Conservation (phyloP, 108 stramenopile genomes). For the Nannochloropsis salina region DNA sequence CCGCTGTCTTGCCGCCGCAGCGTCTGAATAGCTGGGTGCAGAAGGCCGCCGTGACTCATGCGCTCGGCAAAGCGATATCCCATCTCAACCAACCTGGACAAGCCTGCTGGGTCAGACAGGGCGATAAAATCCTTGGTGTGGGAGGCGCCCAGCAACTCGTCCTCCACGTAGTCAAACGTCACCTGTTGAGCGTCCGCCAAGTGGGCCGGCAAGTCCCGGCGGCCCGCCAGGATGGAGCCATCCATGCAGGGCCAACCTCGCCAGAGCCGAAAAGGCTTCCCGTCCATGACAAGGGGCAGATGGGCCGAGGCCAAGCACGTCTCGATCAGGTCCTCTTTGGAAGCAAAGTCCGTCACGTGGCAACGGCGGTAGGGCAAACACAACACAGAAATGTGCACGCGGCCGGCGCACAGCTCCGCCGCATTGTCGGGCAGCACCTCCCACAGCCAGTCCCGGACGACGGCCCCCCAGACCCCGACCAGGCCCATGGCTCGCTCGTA, state of each 20-base stretch:
- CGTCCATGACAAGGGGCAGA: constrained; percentile 79
- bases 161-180: constrained; percentile 63
- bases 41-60: constrained; percentile 61
- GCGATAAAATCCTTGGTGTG: constrained; percentile 57
- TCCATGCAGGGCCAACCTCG: constrained; percentile 63
- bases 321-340: constrained; percentile 65
- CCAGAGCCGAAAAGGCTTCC: constrained; percentile 59
- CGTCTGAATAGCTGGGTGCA: constrained; percentile 31
- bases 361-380: constrained; percentile 60
- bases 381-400: constrained; percentile 55
- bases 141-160: constrained; percentile 55
- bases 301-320: constrained; percentile 84
- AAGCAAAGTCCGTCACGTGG: constrained; percentile 60
- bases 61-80: constrained; percentile 60
- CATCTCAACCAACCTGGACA: constrained; percentile 63
- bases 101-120: constrained; percentile 60
- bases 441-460: constrained; percentile 75
- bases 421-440: constrained; percentile 65
- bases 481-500: constrained; percentile 71
- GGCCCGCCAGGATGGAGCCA: constrained; percentile 64
- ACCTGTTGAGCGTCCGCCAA: constrained; percentile 21
- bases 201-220: constrained; percentile 53
- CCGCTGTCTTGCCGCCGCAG: not conserved
- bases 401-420: constrained; percentile 41
- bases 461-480: constrained; percentile 75